Conservation (phyloP, 2,329 filamentous ascomycete genomes). For the Lachnellula hyalina region DNA sequence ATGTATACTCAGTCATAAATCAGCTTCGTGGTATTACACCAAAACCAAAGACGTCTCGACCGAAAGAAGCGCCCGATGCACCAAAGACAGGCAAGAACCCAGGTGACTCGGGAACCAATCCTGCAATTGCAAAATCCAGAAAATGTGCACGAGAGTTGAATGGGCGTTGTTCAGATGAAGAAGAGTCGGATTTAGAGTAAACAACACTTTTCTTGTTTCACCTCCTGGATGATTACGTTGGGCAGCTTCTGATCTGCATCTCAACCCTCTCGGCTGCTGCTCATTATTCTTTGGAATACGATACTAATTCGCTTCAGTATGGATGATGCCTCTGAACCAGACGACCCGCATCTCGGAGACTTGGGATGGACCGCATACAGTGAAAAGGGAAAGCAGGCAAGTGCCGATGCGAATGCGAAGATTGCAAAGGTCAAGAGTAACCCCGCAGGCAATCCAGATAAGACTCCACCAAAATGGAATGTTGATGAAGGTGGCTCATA, state of each 20-base stretch:
- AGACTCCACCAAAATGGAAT: neutral
- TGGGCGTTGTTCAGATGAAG: neutral
- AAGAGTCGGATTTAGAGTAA: neutral
- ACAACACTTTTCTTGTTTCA: too few relatives aligned
- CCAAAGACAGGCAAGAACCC: neutral
- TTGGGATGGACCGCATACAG: neutral
- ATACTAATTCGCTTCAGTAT: neutral
- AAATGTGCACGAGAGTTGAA: neutral
- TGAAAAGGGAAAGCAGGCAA: neutral
- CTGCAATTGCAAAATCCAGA: neutral
- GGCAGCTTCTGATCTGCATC: too few relatives aligned
- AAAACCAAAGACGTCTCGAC: neutral
- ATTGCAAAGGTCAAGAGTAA: too few relatives aligned
- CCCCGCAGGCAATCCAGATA: neutral
- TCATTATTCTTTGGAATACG: too few relatives aligned
- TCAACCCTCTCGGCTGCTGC: too few relatives aligned
- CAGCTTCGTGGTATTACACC: neutral
- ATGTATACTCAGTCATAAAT: neutral
- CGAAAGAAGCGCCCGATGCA: neutral
- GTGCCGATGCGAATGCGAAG: neutral
- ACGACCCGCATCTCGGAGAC: neutral
- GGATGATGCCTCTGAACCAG: neutral
- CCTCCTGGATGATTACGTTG: too few relatives aligned
- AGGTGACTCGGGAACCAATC: neutral
- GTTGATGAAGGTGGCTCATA: neutral